Conservation (phyloP, 495 filamentous ascomycete genomes). For the Aspergillus affinis region DNA sequence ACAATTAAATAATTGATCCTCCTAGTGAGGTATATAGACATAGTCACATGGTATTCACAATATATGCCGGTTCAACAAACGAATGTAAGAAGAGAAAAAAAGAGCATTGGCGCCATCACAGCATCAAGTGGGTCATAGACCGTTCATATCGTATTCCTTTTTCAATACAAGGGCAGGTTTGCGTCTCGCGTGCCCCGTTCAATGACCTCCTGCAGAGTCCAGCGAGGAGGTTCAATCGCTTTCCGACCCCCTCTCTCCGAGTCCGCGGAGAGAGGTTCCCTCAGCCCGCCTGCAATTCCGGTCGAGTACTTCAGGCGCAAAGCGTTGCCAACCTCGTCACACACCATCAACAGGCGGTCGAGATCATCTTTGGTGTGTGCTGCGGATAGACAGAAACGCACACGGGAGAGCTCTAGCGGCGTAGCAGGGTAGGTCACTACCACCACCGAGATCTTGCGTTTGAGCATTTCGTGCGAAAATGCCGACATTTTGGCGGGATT, state of each 20-base stretch:
- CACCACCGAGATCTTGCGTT: slow-evolving; percentile 89
- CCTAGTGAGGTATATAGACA: neutral
- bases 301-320: slow-evolving; percentile 86
- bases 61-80: neutral
- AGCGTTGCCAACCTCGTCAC: slow-evolving; percentile 79
- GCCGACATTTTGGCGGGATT: slow-evolving; percentile 89
- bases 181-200: slow-evolving; percentile 34
- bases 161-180: slow-evolving; percentile 35
- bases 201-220: slow-evolving; percentile 36
- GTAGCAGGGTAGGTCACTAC: slow-evolving; percentile 92
- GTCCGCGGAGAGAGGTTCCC: slow-evolving; percentile 59
- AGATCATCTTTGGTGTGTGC: slow-evolving; percentile 92
- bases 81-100: neutral
- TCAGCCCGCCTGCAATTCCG: slow-evolving; percentile 74
- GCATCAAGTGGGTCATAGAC: neutral
- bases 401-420: slow-evolving; percentile 80
- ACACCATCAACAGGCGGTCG: slow-evolving; percentile 76
- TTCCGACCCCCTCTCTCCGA: slow-evolving; percentile 26
- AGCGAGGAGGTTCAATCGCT: slow-evolving; percentile 30
- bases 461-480: slow-evolving; percentile 90
- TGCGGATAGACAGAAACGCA: slow-evolving; percentile 81
- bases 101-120: neutral
- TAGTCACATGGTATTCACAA: neutral
- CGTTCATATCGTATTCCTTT: neutral
- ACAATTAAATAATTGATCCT: neutral